Percentiles rank a stretch among this genome's conserved stretches.
Conservation (phyloP, 345 rosid species). For the Brassica cretica region DNA sequence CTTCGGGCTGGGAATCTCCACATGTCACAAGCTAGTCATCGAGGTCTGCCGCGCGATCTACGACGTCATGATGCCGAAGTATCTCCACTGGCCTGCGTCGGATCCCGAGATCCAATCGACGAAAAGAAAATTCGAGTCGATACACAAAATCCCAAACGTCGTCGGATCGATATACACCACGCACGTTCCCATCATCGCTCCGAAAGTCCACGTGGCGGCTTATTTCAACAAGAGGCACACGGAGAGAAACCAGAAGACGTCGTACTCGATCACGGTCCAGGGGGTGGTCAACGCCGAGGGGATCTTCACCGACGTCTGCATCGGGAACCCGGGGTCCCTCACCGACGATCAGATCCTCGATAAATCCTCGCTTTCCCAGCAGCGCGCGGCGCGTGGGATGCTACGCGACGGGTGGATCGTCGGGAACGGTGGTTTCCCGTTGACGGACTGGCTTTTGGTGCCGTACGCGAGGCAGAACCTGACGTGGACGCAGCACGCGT, state of each 20-base stretch:
- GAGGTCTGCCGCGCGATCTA: constrained; percentile 79
- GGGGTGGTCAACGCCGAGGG: constrained; percentile 75
- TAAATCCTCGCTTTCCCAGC: constrained; percentile 61
- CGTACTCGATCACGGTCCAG: constrained; percentile 75
- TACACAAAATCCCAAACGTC: constrained; percentile 59
- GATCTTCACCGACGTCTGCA: constrained; percentile 72
- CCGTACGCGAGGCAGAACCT: constrained; percentile 66
- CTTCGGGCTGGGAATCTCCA: constrained; percentile 84
- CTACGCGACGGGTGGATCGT: constrained; percentile 64
- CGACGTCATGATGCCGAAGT: constrained; percentile 68
- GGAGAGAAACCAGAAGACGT: constrained; percentile 77
- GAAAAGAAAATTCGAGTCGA: constrained; percentile 47
- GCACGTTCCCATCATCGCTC: constrained; percentile 79
- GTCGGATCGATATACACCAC: constrained; percentile 86
- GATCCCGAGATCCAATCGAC: constrained; percentile 45
- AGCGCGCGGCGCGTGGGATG: constrained; percentile 54
- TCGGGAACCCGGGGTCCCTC: constrained; percentile 88
- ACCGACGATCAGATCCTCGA: constrained; percentile 70
- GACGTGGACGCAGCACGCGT: constrained; percentile 82
- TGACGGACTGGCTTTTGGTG: constrained; percentile 75
- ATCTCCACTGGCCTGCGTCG: constrained; percentile 61
- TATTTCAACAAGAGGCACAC: constrained; percentile 84
- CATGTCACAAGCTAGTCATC: constrained; percentile 80
- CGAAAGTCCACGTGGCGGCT: constrained; percentile 63
- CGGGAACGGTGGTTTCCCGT: constrained; percentile 61